Percentiles rank a stretch among this genome's conserved stretches.
phyloP scores from a whole-genome alignment of 2,329 filamentous ascomycete species.

The Alternaria sp. region DNA sequence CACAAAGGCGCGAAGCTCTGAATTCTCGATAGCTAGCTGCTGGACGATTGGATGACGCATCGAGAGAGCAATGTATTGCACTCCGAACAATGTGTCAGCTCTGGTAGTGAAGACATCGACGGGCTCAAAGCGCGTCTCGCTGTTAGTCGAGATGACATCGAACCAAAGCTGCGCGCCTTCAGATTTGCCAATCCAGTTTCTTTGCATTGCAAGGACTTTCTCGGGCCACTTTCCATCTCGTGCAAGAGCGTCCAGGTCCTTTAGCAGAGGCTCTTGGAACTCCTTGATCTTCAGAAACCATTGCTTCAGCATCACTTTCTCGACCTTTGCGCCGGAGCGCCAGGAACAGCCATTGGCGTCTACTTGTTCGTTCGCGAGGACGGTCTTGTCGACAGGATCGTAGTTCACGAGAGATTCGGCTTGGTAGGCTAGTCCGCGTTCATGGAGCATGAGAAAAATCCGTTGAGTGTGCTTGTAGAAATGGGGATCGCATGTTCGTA shows the following conservation, averaged over 20 bases:
- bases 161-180: constrained; percentile 78
- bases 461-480: constrained; percentile 93
- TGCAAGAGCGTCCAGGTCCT: constrained; percentile 73
- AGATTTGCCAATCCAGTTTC: constrained; percentile 87
- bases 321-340: constrained; percentile 85
- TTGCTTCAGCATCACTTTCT: constrained; percentile 81
- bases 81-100: constrained; percentile 86
- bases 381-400: constrained; percentile 88
- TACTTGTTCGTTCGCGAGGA: constrained; percentile 93
- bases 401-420: constrained; percentile 87
- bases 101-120: constrained; percentile 85
- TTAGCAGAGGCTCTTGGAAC: constrained; percentile 76
- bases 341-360: constrained; percentile 85
- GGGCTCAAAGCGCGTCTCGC: constrained; percentile 54
- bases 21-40: constrained; percentile 66
- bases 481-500: constrained; percentile 82
- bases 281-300: constrained; percentile 90
- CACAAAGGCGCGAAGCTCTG: constrained; percentile 73
- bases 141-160: constrained; percentile 58
- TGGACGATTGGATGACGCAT: constrained; percentile 75
- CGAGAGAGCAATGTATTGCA: constrained; percentile 84
- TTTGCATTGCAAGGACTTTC: constrained; percentile 82
- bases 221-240: constrained; percentile 79
- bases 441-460: constrained; percentile 80
- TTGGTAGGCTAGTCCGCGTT: constrained; percentile 81